These are phyloP conservation scores for Lathyrus tuberosus DNA, from an alignment of 306 rosid species.

Conservation along the genomic window DNA sequence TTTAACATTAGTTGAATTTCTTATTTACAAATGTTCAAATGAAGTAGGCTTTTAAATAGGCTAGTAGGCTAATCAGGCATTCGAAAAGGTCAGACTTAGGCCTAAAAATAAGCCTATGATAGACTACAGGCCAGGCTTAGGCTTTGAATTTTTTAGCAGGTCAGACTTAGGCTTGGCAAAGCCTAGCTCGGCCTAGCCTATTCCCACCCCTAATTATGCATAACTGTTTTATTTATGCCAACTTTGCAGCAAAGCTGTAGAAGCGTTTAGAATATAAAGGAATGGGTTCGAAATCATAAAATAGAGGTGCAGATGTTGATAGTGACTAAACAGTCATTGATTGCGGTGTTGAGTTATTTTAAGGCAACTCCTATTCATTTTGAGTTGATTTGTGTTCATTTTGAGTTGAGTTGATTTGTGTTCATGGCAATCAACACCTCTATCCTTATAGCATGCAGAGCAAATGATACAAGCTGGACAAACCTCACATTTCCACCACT, in stretches of 20 bases:
- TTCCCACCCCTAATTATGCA: no score
- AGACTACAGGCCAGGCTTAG: no score
- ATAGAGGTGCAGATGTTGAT: constrained; percentile 27
- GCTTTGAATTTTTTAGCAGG: no score
- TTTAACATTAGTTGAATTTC: no score
- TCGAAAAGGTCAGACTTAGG: no score
- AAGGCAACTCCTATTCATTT: neutral
- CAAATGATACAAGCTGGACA: constrained; percentile 51
- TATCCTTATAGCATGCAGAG: constrained; percentile 47
- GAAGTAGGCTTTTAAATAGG: no score
- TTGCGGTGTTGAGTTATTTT: neutral
- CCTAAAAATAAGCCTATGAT: no score
- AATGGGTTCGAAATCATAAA: constrained; percentile 17
- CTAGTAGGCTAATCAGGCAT: no score
- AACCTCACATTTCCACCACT: constrained; percentile 48
- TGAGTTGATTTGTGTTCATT: neutral
- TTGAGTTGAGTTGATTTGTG: constrained; percentile 47
- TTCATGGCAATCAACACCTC: constrained; percentile 46
- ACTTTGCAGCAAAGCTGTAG: constrained; percentile 48
- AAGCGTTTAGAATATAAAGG: constrained; percentile 30
- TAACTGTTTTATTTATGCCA: constrained; percentile 16
- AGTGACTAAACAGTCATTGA: neutral
- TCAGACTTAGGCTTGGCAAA: no score
- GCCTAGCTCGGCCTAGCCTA: no score
- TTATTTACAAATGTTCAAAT: no score